phyloP scores from a whole-genome alignment of 2,329 filamentous ascomycete genomes.

The Penicillium capsulatum region DNA sequence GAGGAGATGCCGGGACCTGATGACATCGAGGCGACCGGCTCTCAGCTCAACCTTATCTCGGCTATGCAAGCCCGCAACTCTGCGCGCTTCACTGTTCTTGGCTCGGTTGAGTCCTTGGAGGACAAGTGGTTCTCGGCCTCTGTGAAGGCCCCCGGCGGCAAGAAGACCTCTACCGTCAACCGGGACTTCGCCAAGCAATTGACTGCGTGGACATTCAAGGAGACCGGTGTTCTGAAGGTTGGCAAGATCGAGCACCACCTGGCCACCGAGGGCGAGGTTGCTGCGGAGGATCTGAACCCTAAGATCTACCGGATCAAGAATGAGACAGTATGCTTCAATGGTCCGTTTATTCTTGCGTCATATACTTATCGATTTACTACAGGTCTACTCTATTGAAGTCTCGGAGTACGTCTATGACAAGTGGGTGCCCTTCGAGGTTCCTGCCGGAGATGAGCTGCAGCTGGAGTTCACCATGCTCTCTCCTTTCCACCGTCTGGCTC shows the following conservation, averaged over 20 bases:
- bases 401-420: slow-evolving; percentile 77
- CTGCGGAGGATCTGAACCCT: slow-evolving; percentile 60
- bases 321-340: slow-evolving; percentile 69
- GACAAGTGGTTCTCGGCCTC: slow-evolving; percentile 83
- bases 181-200: slow-evolving; percentile 78
- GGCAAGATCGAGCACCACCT: slow-evolving; percentile 75
- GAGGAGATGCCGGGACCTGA: slow-evolving; percentile 70
- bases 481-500: slow-evolving; percentile 83
- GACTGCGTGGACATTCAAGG: slow-evolving; percentile 94
- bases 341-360: neutral
- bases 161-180: slow-evolving; percentile 66
- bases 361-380: slow-evolving; percentile 25
- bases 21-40: slow-evolving; percentile 78
- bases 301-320: slow-evolving; percentile 93
- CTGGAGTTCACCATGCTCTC: slow-evolving; percentile 99
- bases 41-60: slow-evolving; percentile 80
- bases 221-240: slow-evolving; percentile 82
- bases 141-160: slow-evolving; percentile 57
- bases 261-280: slow-evolving; percentile 50
- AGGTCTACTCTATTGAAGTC: slow-evolving; percentile 83
- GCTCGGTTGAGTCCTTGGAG: slow-evolving; percentile 79
- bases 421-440: slow-evolving; percentile 69
- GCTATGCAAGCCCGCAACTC: slow-evolving; percentile 89
- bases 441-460: slow-evolving; percentile 70
- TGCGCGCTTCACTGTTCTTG: slow-evolving; percentile 79